Conservation (phyloP, 371 early-diverging fungal species). For the Neoconidiobolus thromboides region DNA sequence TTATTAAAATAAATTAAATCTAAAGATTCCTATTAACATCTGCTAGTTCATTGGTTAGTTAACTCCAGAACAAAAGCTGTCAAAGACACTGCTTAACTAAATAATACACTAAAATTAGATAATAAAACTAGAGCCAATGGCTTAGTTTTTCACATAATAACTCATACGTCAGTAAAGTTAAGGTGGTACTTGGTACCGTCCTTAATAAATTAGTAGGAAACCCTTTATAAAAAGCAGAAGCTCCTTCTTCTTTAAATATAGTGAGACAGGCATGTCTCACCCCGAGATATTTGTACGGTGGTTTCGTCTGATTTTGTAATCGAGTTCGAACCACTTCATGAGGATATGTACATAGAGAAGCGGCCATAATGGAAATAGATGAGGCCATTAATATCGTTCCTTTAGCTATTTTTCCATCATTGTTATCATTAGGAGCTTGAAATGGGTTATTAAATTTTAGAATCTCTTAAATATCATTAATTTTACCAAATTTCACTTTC, state of each 20-base stretch:
- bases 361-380: constrained; percentile 69
- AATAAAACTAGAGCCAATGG: too few species aligned
- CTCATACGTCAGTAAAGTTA: constrained; percentile 80
- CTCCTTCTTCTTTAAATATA: constrained; percentile 60
- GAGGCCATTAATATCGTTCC: constrained; percentile 55
- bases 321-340: constrained; percentile 78
- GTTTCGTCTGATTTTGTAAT: constrained; percentile 61
- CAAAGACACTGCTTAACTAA: too few species aligned
- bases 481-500: constrained; percentile 39
- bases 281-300: constrained; percentile 56
- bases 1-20: too few species aligned
- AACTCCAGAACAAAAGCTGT: too few species aligned
- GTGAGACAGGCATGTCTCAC: constrained; percentile 47
- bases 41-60: too few species aligned
- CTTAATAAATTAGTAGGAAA: constrained; percentile 69
- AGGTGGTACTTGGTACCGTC: constrained; percentile 73
- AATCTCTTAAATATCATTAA: not conserved
- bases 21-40: too few species aligned
- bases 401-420: constrained; percentile 13
- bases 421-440: not conserved
- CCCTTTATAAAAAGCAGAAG: constrained; percentile 71
- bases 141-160: constrained; percentile 12
- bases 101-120: too few species aligned
- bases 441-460: not conserved
- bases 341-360: constrained; percentile 76